These are phyloP conservation scores for Coniella vitis DNA, from an alignment of 2,329 filamentous ascomycete genomes.

Conservation along the genomic window DNA sequence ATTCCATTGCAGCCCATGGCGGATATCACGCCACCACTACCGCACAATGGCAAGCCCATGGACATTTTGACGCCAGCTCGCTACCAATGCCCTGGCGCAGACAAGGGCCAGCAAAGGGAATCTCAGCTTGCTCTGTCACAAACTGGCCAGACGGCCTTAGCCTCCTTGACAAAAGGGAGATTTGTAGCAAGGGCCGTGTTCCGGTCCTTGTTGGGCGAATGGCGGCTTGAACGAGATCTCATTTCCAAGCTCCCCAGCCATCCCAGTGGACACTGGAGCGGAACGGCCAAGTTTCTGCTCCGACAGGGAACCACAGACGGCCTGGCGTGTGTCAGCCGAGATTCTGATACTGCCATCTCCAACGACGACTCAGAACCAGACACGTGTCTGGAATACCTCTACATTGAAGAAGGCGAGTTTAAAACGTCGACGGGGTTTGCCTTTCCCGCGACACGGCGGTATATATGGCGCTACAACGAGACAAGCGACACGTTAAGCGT, in stretches of 20 bases:
- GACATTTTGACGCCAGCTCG: slow-evolving; percentile 51
- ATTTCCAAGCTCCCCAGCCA: slow-evolving; percentile 47
- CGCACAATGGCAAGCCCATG: slow-evolving; percentile 37
- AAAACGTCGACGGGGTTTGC: slow-evolving; percentile 46
- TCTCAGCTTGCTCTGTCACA: slow-evolving; percentile 38
- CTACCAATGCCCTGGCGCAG: slow-evolving; percentile 36
- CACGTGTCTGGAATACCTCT: slow-evolving; percentile 55
- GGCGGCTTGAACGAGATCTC: slow-evolving; percentile 56
- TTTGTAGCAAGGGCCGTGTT: slow-evolving; percentile 64
- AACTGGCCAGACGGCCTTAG: slow-evolving; percentile 35
- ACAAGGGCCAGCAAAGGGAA: slow-evolving; percentile 27
- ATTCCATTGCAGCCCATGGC: slow-evolving; percentile 37
- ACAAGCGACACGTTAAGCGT: slow-evolving; percentile 54
- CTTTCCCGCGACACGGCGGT: slow-evolving; percentile 58
- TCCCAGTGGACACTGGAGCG: slow-evolving; percentile 58
- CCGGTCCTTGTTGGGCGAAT: slow-evolving; percentile 61
- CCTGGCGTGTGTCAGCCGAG: slow-evolving; percentile 26
- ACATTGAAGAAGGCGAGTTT: slow-evolving; percentile 62
- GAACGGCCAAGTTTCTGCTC: slow-evolving; percentile 58
- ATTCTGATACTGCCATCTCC: neutral
- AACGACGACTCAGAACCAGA: slow-evolving; percentile 22
- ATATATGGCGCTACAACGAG: slow-evolving; percentile 67
- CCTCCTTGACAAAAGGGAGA: slow-evolving; percentile 34
- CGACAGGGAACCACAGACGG: slow-evolving; percentile 52
- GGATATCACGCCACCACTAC: slow-evolving; percentile 29